Base-by-base conservation (phyloP, 108 stramenopile genomes). In the Asterionellopsis glacialis region DNA sequence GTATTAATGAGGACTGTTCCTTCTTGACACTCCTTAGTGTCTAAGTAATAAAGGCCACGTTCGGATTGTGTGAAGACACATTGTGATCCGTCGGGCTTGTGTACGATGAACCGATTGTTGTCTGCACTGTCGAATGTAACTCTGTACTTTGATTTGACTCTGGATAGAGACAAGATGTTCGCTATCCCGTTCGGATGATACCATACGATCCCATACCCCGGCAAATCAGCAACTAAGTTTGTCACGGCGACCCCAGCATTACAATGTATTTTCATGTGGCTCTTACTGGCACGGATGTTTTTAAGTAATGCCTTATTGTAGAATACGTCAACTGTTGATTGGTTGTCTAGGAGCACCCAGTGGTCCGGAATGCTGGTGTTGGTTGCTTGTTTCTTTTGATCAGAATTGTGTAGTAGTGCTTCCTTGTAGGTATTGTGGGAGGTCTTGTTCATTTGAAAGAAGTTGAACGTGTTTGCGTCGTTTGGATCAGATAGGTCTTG, bases 251-350 rank as follows among this genome's bases (percentile, higher is more conserved):
- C 22, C 18, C 74, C 70, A 39, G 61, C 73, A 51, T 70, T 65
- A 24, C 64, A 63, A 44, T 41, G n/a, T 6, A 79, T 63, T 3
- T 5, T 47, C 21, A 80, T 15, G 0, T 28, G 9, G 11, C n/a
- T 45, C 1, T 59, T 39, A 1, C 0, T 12, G 0, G 15, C 3
- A 12, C 45, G 45, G 9, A 75, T 68, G 14, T 64, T 52, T 0
- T 24, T 39, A 6, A 80, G 58, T 13, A 80, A 52, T 7, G 28
- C 16, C 1, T 24, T 1, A 52, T 80, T 75, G 48, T 43, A 24
- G 40, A 80, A 71, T 9, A 75, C 62, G 49, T 80, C 66, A n/a
- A 67, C 56, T 11, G 78, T 68, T 0, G 74, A 72, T 51, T 80
- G 78, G 48, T 51, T 75, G 48, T 80, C 78, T 0, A 72, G 45